Evolutionary conservation across 2,329 filamentous ascomycete genomes (phyloP), one percentile per base, ranked within the genome.

Genomic region (Aspergillus sojae): DNA sequence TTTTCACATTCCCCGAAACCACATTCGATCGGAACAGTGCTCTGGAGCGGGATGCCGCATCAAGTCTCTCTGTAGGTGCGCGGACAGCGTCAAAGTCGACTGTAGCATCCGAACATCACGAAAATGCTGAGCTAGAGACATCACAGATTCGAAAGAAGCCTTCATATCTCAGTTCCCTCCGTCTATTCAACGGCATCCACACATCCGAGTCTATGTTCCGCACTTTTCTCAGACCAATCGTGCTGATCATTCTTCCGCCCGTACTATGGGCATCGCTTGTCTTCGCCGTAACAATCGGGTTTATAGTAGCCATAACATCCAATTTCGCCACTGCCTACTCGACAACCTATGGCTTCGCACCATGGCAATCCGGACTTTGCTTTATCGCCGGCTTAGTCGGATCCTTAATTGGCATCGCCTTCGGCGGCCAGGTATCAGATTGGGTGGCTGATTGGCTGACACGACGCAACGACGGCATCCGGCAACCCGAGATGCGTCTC

Each of bases 401-500:
- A 14, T 26, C 36, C 54, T 9, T 57, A 11, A 32, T 57, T 12
- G 54, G 54, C 21, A 57, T 57, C 7, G 10, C 16, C 12, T 57
- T 57, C 39, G 54, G 54, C 10, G 54, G 54, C 16, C 39, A 57
- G 4, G 36, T 45, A 14, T 57, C 54, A 19, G 54, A 57, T 6
- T 57, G 54, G 54, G 32, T 57, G 7, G 54, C 54, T 2, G 39
- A 57, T 21, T 26, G 54, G 36, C 19, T 34, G 2, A 57, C 34
- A 16, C n/a, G n/a, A 5, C 36, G 21, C 30, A 57, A 57, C n/a
- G 21, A 34, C n/a, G 54, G 54, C 23, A 21, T 57, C 10, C 30
- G 54, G 5, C 32, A 57, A 14, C 54, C 54, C 5, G 64, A 65
- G 14, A 65, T 65, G 64, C 61, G 62, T 1, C 36, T 65, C 1